phyloP scores from a whole-genome alignment of 139 green algal species.

The Chlamydomonas incerta region DNA sequence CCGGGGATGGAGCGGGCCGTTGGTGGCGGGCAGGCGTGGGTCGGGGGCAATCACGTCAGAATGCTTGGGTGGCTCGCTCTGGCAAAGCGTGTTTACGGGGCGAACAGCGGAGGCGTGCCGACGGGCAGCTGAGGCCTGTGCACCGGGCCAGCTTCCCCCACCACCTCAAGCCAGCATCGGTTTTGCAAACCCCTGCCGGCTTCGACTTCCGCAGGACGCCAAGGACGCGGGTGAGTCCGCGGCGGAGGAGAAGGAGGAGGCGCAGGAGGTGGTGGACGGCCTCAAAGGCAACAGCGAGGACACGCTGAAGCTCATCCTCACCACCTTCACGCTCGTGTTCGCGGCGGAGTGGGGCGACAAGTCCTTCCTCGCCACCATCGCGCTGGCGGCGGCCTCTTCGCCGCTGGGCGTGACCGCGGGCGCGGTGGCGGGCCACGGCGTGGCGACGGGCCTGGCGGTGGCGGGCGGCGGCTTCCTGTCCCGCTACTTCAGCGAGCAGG shows the following conservation, averaged over 20 bases:
- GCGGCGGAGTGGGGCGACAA: slow-evolving; percentile 99
- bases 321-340: slow-evolving; percentile 97
- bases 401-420: slow-evolving; percentile 76
- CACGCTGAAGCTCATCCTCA: slow-evolving; percentile 63
- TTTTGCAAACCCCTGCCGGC: no score
- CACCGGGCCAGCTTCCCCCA: no score
- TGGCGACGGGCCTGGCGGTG: slow-evolving; percentile 89
- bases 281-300: slow-evolving; percentile 24
- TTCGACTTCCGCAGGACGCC: slow-evolving; percentile 61
- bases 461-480: slow-evolving; percentile 66
- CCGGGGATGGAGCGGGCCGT: no score
- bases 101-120: no score
- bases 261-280: slow-evolving; percentile 48
- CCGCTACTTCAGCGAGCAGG: slow-evolving; percentile 80
- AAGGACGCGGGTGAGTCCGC: slow-evolving; percentile 67
- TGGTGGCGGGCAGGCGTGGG: no score
- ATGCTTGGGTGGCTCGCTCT: no score
- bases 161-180: no score
- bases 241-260: slow-evolving; percentile 80
- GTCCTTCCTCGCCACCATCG: slow-evolving; percentile 98
- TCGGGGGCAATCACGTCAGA: no score
- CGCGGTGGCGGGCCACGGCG: slow-evolving; percentile 88
- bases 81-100: no score
- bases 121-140: no score
- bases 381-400: slow-evolving; percentile 83